phyloP scores from a whole-genome alignment of 768 basidiomycete species.

The Gloeopeniophorella convolvens region DNA sequence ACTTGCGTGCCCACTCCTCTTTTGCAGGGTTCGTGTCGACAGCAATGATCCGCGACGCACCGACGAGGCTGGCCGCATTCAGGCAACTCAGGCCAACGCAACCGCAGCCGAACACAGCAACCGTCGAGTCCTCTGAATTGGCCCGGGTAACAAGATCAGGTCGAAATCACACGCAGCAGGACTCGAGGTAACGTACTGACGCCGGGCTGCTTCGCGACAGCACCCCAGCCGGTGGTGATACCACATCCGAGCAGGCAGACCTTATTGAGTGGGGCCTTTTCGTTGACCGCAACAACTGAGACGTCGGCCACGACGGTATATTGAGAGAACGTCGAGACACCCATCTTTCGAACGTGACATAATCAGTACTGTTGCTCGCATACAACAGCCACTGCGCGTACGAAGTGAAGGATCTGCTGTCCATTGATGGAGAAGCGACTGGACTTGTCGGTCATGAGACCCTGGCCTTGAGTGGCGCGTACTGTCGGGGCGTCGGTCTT shows the following conservation, averaged over 20 bases:
- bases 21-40: slow-evolving; percentile 86
- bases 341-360: slow-evolving; percentile 89
- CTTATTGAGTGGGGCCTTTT: slow-evolving; percentile 84
- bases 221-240: slow-evolving; percentile 98
- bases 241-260: slow-evolving; percentile 97
- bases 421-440: slow-evolving; percentile 88
- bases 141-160: slow-evolving; percentile 4
- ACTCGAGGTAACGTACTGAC: slow-evolving; percentile 47
- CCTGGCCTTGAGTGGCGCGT: slow-evolving; percentile 88
- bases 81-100: slow-evolving; percentile 94
- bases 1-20: slow-evolving; percentile 82
- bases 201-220: slow-evolving; percentile 86
- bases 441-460: slow-evolving; percentile 88
- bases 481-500: slow-evolving; percentile 39
- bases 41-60: slow-evolving; percentile 86
- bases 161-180: not conserved
- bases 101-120: slow-evolving; percentile 95
- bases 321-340: slow-evolving; percentile 98
- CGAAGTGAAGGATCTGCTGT: slow-evolving; percentile 84
- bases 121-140: slow-evolving; percentile 64
- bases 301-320: slow-evolving; percentile 98
- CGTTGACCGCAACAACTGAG: slow-evolving; percentile 87
- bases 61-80: slow-evolving; percentile 68
- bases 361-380: too few relatives aligned
- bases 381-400: slow-evolving; percentile 34